Evolutionary conservation across 2,329 filamentous ascomycete genomes (phyloP), one percentile per base, ranked within the genome.

Genomic region (Coniochaeta hoffmannii): DNA sequence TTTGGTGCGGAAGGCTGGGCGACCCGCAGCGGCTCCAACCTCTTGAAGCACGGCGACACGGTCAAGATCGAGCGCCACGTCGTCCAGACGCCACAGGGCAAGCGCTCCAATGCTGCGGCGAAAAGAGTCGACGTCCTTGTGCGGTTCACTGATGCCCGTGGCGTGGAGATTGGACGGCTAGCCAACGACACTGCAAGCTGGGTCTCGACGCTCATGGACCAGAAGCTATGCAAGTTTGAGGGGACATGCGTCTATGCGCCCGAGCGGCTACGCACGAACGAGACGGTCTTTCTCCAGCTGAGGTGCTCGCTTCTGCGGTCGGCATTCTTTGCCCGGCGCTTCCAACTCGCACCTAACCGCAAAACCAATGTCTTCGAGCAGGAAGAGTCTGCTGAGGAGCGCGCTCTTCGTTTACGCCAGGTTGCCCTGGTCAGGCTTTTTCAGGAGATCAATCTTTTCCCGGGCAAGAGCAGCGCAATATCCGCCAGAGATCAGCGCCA

Each of bases 1-100:
- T 94, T 97, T 70, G 94, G 94, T 9, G 91, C 89, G 4, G 90
- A 88, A 54, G 94, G 87, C 4, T 99, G 94, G 94, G 86, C 90
- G 6, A 97, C 93, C 3, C 84, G 86, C 63, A 97, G 90, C 68
- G 93, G 93, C 0, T 74, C 73, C 3, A 83, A 82, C 35, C 68
- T 97, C 6, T 67, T 99, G 26, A 88, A 85, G 61, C 88, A 96
- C 64, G 90, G 89, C 15, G 93, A 97, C 61, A 64, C 73, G n/a
- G 84, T 99, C 56, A 85, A 80, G 52, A 96, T 99, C 46, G 93
- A 97, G 71, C 85, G 94, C 44, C 85, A 90, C 57, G 92, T 88
- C 69, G 84, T 88, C 26, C 85, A 88, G 58, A 78, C 80, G 12
- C 78, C 81, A 1, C 76, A 73, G 60, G 64, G 69, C 1, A 64